Evolutionary conservation across 169 alveolate genomes (phyloP), one percentile per base, ranked within the genome.

Genomic region (Plasmodium blacklocki): DNA sequence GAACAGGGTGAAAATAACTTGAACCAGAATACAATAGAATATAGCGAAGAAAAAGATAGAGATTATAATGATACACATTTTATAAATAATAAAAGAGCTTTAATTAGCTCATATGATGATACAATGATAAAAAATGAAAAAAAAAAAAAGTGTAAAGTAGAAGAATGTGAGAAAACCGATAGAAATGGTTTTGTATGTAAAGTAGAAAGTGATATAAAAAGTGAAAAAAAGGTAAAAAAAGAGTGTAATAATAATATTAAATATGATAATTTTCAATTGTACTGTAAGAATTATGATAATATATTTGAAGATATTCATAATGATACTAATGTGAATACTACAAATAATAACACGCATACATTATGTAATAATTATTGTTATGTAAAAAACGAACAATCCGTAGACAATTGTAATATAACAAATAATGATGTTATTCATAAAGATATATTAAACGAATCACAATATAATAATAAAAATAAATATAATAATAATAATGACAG

Each of bases 221-320:
- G 4, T 0, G 26, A 23, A 0, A 26, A 45, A 45, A 32, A 72
- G 0, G 26, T 18, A 8, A 59, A 72, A 11, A 4, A 21, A 4
- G 64, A 54, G 1, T 18, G 8, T n/a, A 49, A 14, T 50, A 19
- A 4, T 8, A 12, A 56, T 56, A 11, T 71, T 21, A 73, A 63
- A 49, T 56, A 56, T 11, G 86, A 73, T 39, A 73, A 73, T 8
- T 73, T 73, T 58, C 39, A 21, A 45, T 12, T 73, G 58, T 54
- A 56, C 19, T 73, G 73, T 58, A 12, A 73, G 26, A 73, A 73
- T 73, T 26, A 73, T 32, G 54, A 19, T 18, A 63, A 63, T 12
- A 26, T 8, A 6, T 11, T 11, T 67, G 74, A 32, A 2, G 8
- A 32, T 67, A 7, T 14, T 49, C 50, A 50, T 12, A 71, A 49